phyloP scores from a whole-genome alignment of 495 filamentous ascomycete genomes.

The Penicillium verhagenii region DNA sequence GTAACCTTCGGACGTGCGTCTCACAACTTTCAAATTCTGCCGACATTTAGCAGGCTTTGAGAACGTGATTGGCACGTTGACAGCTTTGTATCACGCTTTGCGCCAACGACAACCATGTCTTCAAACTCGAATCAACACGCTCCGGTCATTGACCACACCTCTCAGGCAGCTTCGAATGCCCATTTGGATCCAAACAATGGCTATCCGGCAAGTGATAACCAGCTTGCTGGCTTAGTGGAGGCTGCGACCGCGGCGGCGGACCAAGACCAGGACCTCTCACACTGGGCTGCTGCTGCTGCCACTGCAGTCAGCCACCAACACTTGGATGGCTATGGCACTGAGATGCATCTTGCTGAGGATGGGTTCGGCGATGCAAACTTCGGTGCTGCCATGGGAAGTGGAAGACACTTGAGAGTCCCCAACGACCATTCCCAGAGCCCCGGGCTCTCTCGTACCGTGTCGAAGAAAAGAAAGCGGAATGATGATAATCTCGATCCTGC shows the following conservation, averaged over 20 bases:
- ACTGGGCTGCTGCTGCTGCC: constrained; percentile 42
- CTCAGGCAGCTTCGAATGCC: constrained; percentile 22
- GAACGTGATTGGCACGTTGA: neutral
- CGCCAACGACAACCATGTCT: constrained; percentile 3
- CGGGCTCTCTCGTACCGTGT: constrained; percentile 56
- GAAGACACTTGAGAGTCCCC: constrained; percentile 30
- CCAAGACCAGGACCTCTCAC: constrained; percentile 49
- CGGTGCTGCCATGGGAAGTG: constrained; percentile 23
- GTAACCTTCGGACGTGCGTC: too few species aligned
- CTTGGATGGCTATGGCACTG: constrained; percentile 38
- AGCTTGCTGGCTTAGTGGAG: constrained; percentile 53
- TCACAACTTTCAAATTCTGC: neutral
- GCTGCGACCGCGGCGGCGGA: constrained; percentile 53
- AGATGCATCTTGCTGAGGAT: constrained; percentile 45
- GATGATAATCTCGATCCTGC: constrained; percentile 49
- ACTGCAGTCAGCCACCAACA: constrained; percentile 41
- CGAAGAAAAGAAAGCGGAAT: constrained; percentile 46
- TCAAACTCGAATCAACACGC: constrained; percentile 17
- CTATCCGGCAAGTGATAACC: constrained; percentile 46
- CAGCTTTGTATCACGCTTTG: constrained; percentile 16
- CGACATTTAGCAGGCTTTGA: too few species aligned
- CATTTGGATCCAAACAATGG: constrained; percentile 37
- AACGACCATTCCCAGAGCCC: constrained; percentile 76
- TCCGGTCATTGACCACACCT: neutral
- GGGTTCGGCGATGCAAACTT: constrained; percentile 42